Evolutionary conservation across 2,329 filamentous ascomycete species (phyloP), one percentile per base, ranked within the genome.

Genomic region (Fusarium sp.): DNA sequence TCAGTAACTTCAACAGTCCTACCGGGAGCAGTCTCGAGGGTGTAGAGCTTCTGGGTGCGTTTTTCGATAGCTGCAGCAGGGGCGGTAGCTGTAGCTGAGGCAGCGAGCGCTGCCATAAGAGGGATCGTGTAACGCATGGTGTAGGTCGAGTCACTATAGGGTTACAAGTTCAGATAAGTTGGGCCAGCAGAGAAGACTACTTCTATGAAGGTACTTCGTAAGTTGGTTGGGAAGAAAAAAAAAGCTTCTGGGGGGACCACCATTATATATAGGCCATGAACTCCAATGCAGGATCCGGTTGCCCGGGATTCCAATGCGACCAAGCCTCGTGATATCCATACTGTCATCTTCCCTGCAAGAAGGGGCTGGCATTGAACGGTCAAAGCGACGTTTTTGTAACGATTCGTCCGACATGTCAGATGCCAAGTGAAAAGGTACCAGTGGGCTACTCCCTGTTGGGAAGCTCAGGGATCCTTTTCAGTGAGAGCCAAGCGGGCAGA

Each of bases 1-100:
- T 68, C 66, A 1, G 60, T 66, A 4, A 68, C 66, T 5, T 68
- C 66, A 0, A 68, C 65, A 0, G 66, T 68, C 47, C 69, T 39
- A 1, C 66, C 66, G 0, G 66, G 60, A 0, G 50, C 60, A 0
- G 48, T 51, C 40, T 68, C 66, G 2, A 68, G n/a, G 0, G 66
- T 68, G 17, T 33, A 68, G 3, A 69, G 55, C 29, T 69, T 68
- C 39, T 62, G 42, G 0, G 60, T 40, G 3, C 65, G 55, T 17
- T 53, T 39, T 5, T 27, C 21, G 2, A n/a, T 6, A n/a, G 50
- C 17, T 7, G 23, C 59, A 2, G 14, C 33, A 4, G 63, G 57
- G 0, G 43, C 40, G 1, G 51, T 60, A 4, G 66, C 66, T 1
- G 66, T 50, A 15, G 47, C 65, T 8, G 41, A 43, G 6, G 60